Evolutionary conservation across 805 yeast genomes (phyloP), one percentile per base, ranked within the genome.

Genomic region (Ogataea nonfermentans): DNA sequence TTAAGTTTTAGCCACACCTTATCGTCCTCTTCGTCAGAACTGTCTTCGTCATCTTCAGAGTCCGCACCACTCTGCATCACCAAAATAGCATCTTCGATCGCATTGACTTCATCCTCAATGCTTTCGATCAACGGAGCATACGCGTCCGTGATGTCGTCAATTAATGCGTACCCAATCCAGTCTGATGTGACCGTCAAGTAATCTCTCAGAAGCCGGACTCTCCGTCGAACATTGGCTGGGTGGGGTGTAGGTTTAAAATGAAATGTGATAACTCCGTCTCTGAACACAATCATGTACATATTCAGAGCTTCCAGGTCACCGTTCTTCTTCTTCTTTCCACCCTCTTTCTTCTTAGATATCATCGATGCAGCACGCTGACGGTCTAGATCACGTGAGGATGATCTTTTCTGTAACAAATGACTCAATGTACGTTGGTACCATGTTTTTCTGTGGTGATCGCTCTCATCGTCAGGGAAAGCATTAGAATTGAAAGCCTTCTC

Each of bases 121-220:
- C 91, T 78, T 43, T 87, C 95, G 47, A 93, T 90, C 83, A 93
- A 79, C 2, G 99, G 99, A 1, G 95, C 98, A 69, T 87, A 93
- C 0, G 95, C 95, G 69, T 93, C 99, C 0, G 97, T 91, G 48
- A 93, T 87, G 60, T 93, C 98, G 67, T 93, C 99, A 52, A 93
- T 87, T 47, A 93, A 66, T 0, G 98, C 98, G 64, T 93, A 93
- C 1, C 96, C 91, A 32, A 93, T 83, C 99, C 99, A 93, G 61
- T 93, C 98, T 0, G 97, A 79, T 2, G 91, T 78, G 4, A 93
- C 95, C 2, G 86, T 87, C 46, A 93, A 68, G 56, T 90, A 91
- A 59, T 93, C 99, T 46, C 82, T 73, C 47, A 91, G 70, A 47
- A 93, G 66, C 41, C 99, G 72, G 0, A 95, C 95, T 59, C 99